A percentile compares a stretch with the other conserved stretches of the same genome.
These are phyloP conservation scores for Talaromyces sp. DNA, from an alignment of 2,329 filamentous ascomycete genomes.

Conservation along the genomic window DNA sequence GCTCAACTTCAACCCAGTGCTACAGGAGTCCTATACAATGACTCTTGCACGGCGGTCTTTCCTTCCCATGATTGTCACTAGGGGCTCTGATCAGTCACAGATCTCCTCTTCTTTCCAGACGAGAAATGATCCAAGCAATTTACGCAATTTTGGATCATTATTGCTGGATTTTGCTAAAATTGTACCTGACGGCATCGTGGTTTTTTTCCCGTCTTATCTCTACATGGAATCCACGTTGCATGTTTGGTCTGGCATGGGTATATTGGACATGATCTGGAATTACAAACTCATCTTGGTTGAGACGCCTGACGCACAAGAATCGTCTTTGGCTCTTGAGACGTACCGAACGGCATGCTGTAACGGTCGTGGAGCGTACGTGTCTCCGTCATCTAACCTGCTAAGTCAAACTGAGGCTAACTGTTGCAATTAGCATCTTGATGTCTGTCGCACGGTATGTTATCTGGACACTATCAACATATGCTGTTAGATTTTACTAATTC, in stretches of 20 bases:
- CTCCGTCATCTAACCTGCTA: neutral
- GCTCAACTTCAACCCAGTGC: constrained; percentile 86
- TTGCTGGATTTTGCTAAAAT: constrained; percentile 93
- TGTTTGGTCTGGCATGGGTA: constrained; percentile 99
- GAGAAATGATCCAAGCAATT: constrained; percentile 92
- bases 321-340: constrained; percentile 88
- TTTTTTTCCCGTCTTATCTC: constrained; percentile 97
- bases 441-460: constrained; percentile 18
- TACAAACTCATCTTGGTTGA: constrained; percentile 98
- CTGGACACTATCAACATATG: neutral
- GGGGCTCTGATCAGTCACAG: constrained; percentile 87
- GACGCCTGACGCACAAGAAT: constrained; percentile 96
- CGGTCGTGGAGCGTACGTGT: constrained; percentile 68
- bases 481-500: neutral
- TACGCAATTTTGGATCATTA: constrained; percentile 91
- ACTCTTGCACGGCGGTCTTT: constrained; percentile 93
- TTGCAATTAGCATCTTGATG: constrained; percentile 14
- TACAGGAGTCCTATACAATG: constrained; percentile 97
- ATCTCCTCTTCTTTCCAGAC: constrained; percentile 94
- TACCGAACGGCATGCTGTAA: constrained; percentile 98
- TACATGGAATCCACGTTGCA: constrained; percentile 99
- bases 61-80: constrained; percentile 93
- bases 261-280: constrained; percentile 96
- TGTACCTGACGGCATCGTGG: constrained; percentile 95
- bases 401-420: neutral